Base-by-base conservation (phyloP, 306 rosid species). In the Quercus agrifolia region DNA sequence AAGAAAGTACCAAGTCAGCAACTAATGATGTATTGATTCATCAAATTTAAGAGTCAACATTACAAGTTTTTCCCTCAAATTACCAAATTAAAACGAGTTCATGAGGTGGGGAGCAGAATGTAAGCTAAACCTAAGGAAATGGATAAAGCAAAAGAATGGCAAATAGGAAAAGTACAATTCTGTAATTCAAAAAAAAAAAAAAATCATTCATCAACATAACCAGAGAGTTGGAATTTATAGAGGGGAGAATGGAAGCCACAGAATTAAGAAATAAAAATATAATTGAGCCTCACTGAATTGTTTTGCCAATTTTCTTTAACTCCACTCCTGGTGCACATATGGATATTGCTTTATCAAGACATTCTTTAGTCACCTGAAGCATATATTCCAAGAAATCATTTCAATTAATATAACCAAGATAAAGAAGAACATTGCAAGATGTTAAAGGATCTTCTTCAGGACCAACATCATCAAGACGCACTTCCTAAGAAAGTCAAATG, bases 301-400 rank as follows among this genome's bases (percentile, higher is more conserved):
- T 90, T 86, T 83, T 89, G 81, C 98, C 99, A 84, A 95, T 92
- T 85, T 78, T 85, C 85, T 85, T 90, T 72, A 80, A 83, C 82
- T 95, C 99, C 85, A 90, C 97, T 68, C 98, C 98, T 1, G 97
- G 95, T n/a, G 90, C 97, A 76, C 99, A 91, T 68, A 92, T 88
- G 79, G 96, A 90, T 86, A 92, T 95, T 67, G 99, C 99, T 83
- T 91, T 95, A 86, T 90, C 87, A 12, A 95, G 83, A 85, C 89
- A 81, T 83, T 95, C 96, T 79, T 86, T 88, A 70, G 99, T 92
- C 79, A 92, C 97, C 99, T 90, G 83, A 33, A 56, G 56, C 82
- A 80, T 79, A 52, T 61, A 41, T 80, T 56, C 75, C 62, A 74
- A 79, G 46, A 70, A 79, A 33, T 71, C 35, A 76, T 25, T 72